Evolutionary conservation across 208 protist species (phyloP).

Genomic region (Angomonas deanei): DNA sequence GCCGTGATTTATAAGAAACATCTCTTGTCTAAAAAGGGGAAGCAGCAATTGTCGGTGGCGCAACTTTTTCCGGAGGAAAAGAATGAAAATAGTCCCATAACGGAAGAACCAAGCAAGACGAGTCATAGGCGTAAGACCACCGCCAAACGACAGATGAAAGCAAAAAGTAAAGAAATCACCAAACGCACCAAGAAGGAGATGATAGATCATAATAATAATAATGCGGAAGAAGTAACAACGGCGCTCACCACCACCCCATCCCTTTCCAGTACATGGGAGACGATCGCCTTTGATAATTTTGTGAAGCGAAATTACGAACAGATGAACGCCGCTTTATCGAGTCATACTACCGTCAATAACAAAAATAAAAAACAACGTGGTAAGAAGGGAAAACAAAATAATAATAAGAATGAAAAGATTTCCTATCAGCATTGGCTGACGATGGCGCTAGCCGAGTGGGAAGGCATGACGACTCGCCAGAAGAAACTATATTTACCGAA

Average conservation of each 20-base stretch:
- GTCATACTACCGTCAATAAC: neutral
- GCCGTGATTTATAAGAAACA: conserved; percentile 26
- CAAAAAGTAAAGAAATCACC: neutral
- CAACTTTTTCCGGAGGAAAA: neutral
- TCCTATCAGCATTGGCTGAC: conserved; percentile 58
- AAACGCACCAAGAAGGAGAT: no score
- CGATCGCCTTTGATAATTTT: neutral
- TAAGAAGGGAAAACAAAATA: no score
- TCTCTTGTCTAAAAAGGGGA: conserved; percentile 1
- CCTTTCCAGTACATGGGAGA: neutral
- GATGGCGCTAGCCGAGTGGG: conserved; percentile 66
- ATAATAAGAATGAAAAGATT: no score
- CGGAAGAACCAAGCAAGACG: neutral
- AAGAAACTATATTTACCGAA: conserved; percentile 24
- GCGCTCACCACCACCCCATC: neutral
- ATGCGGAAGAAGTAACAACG: no score
- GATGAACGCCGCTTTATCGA: neutral
- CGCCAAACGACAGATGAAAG: neutral
- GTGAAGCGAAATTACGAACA: neutral
- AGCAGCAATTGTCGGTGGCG: neutral
- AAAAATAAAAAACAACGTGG: neutral
- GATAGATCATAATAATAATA: no score
- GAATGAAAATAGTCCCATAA: neutral
- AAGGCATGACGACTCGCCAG: conserved; percentile 44
- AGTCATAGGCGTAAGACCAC: neutral